Conservation (phyloP, 2,329 filamentous ascomycete genomes). For the Penicillium sp. region DNA sequence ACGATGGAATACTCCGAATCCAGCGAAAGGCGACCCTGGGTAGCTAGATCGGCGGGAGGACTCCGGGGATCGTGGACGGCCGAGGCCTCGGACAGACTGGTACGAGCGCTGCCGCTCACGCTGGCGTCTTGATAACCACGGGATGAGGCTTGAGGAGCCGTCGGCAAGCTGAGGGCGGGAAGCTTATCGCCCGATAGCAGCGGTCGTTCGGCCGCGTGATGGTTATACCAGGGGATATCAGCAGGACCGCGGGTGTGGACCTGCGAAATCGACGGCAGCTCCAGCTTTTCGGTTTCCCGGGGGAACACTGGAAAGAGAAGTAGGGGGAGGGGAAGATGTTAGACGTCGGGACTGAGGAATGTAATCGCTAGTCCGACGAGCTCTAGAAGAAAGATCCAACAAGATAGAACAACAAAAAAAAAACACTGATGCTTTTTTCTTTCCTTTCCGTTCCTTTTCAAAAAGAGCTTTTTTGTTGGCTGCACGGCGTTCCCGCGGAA, state of each 20-base stretch:
- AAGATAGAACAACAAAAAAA: no score
- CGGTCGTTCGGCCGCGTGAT: slow-evolving; percentile 63
- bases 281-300: slow-evolving; percentile 79
- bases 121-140: slow-evolving; percentile 67
- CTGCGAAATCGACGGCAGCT: slow-evolving; percentile 83
- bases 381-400: slow-evolving; percentile 9
- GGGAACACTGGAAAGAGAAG: slow-evolving; percentile 27
- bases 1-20: slow-evolving; percentile 39
- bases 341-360: slow-evolving; percentile 24
- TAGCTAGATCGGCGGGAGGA: slow-evolving; percentile 58
- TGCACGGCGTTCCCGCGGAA: slow-evolving; percentile 10
- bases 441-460: not conserved
- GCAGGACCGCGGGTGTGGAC: slow-evolving; percentile 75
- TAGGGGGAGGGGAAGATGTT: slow-evolving; percentile 3
- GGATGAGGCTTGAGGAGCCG: slow-evolving; percentile 65
- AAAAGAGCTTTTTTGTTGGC: not conserved
- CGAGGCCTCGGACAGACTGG: slow-evolving; percentile 57
- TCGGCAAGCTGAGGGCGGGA: slow-evolving; percentile 68
- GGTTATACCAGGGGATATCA: slow-evolving; percentile 69
- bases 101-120: slow-evolving; percentile 53
- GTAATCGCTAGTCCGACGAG: slow-evolving; percentile 20
- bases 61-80: slow-evolving; percentile 60
- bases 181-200: slow-evolving; percentile 72
- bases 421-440: not conserved
- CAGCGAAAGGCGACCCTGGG: slow-evolving; percentile 33